phyloP scores from a whole-genome alignment of 257 asterid genomes.

The Solanum lignicaule region DNA sequence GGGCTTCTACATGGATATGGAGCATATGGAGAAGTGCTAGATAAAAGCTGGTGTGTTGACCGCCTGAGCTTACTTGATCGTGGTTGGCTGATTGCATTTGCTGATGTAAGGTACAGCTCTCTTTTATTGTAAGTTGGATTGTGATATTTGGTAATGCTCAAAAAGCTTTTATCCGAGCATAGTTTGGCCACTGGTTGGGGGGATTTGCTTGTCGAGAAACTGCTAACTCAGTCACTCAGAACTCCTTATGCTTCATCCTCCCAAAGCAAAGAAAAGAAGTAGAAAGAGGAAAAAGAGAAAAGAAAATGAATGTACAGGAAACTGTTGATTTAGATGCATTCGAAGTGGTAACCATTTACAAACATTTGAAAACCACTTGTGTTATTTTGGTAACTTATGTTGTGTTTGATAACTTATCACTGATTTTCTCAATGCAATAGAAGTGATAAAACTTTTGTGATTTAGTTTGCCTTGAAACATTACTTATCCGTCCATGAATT shows the following conservation, averaged over 20 bases:
- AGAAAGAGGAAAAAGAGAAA: not conserved
- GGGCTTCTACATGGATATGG: constrained; percentile 92
- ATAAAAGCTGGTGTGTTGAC: constrained; percentile 85
- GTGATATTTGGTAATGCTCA: not conserved
- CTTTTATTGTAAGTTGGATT: not conserved
- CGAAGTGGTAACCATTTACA: not conserved
- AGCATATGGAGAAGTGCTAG: constrained; percentile 77
- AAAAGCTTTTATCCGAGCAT: not conserved
- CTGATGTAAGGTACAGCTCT: constrained; percentile 69
- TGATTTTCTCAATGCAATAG: not conserved
- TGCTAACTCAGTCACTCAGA: not conserved
- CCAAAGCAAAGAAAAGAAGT: not conserved
- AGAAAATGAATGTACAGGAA: not conserved
- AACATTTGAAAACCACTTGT: not conserved
- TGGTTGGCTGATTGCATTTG: constrained; percentile 91
- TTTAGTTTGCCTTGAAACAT: not conserved
- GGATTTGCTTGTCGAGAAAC: not conserved
- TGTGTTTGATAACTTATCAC: not conserved
- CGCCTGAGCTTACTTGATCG: constrained; percentile 80
- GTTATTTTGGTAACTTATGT: not conserved
- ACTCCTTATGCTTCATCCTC: not conserved
- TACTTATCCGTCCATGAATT: not conserved
- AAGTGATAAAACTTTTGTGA: not conserved
- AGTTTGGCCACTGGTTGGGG: not conserved
- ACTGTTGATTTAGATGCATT: not conserved